These are phyloP conservation scores for Cladophialophora bantiana DNA, from an alignment of 2,329 filamentous ascomycete genomes.

Conservation along the genomic window DNA sequence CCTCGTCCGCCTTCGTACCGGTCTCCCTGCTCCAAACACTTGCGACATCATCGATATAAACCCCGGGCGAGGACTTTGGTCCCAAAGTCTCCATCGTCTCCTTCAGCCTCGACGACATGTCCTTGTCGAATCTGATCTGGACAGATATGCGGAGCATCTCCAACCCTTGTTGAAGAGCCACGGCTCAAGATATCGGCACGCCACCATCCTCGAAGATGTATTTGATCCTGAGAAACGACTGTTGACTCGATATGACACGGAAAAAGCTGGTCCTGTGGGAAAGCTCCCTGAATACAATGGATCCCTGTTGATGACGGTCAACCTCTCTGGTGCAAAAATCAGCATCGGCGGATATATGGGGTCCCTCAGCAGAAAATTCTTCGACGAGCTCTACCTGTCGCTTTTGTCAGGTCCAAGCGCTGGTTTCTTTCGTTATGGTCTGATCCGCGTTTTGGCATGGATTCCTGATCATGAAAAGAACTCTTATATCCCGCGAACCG, in stretches of 20 bases:
- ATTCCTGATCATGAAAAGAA: constrained; percentile 66
- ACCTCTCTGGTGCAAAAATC: constrained; percentile 57
- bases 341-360: constrained; percentile 63
- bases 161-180: constrained; percentile 58
- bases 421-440: constrained; percentile 76
- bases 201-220: constrained; percentile 58
- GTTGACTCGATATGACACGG: constrained; percentile 42
- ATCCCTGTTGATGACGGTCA: constrained; percentile 74
- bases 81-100: constrained; percentile 73
- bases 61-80: constrained; percentile 81
- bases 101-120: constrained; percentile 83
- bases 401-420: constrained; percentile 60
- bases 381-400: constrained; percentile 67
- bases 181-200: constrained; percentile 53
- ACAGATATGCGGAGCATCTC: constrained; percentile 68
- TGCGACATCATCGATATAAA: constrained; percentile 89
- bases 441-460: constrained; percentile 81
- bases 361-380: constrained; percentile 55
- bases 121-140: constrained; percentile 74
- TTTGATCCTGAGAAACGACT: constrained; percentile 58
- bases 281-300: constrained; percentile 65
- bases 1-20: constrained; percentile 71
- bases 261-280: constrained; percentile 47
- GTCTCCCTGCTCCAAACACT: constrained; percentile 72
- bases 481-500: constrained; percentile 65